A percentile compares a stretch with the other conserved stretches of the same genome.
Evolutionary conservation across 768 basidiomycete genomes (phyloP).

Genomic region (Agaricus subrufescens): DNA sequence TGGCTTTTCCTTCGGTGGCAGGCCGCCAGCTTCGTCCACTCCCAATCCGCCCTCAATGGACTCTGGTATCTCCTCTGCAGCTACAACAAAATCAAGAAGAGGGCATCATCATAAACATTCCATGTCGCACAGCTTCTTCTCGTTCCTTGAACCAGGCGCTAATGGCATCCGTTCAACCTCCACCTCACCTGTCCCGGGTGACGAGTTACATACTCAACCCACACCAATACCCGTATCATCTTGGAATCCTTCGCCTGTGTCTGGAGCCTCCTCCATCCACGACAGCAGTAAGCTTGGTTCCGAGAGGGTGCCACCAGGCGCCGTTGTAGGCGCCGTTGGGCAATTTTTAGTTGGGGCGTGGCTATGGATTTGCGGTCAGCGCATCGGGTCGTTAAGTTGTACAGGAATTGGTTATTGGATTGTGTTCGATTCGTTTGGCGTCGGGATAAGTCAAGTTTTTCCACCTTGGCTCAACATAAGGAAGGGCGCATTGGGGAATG

Average conservation of each 20-base stretch:
- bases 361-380: conserved; percentile 89
- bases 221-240: conserved; percentile 61
- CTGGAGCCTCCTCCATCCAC: conserved; percentile 30
- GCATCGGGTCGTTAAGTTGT: conserved; percentile 77
- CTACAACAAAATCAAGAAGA: conserved; percentile 39
- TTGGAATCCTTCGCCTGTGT: conserved; percentile 48
- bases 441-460: conserved; percentile 47
- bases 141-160: conserved; percentile 79
- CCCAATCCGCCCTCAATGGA: conserved; percentile 22
- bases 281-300: conserved; percentile 11
- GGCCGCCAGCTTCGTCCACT: conserved; percentile 33
- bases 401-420: conserved; percentile 96
- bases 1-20: conserved; percentile 64
- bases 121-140: conserved; percentile 91
- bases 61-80: conserved; percentile 13
- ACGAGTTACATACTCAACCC: conserved; percentile 51
- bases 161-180: neutral
- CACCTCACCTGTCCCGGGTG: conserved; percentile 7
- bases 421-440: conserved; percentile 89
- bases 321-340: conserved; percentile 20
- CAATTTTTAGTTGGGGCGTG: conserved; percentile 68
- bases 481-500: conserved; percentile 15
- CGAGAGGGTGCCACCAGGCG: conserved; percentile 17
- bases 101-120: conserved; percentile 95
- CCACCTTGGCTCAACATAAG: conserved; percentile 34